A percentile compares a stretch with the other conserved stretches of the same genome.
These are phyloP conservation scores for Gentiana macrophylla DNA, from an alignment of 257 asterid species.

Conservation along the genomic window DNA sequence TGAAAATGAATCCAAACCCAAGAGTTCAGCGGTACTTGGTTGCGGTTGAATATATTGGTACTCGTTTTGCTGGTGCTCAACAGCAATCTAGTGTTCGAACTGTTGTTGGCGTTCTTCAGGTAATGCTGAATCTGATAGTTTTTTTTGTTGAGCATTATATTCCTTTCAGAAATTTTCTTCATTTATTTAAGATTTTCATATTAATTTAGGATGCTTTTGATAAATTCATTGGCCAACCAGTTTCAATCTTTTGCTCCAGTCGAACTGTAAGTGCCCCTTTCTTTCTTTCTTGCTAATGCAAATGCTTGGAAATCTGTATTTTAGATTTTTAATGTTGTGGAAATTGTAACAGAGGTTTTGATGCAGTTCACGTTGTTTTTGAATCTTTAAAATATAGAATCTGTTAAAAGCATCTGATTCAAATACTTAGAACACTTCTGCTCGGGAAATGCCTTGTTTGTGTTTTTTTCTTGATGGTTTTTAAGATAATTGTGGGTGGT, in stretches of 20 bases:
- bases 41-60: slow-evolving; percentile 84
- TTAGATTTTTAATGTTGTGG: too few species aligned
- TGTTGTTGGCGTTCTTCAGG: slow-evolving; percentile 80
- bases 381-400: too few species aligned
- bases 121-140: slow-evolving; percentile 4
- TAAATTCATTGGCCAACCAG: slow-evolving; percentile 79
- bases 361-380: not conserved
- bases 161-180: not conserved
- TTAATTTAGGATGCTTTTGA: slow-evolving; percentile 56
- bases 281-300: not conserved
- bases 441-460: too few species aligned
- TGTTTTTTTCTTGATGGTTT: too few species aligned
- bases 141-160: not conserved
- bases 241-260: slow-evolving; percentile 73
- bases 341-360: not conserved
- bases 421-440: too few species aligned
- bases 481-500: too few species aligned
- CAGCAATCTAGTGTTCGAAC: slow-evolving; percentile 62
- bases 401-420: too few species aligned
- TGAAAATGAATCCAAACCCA: slow-evolving; percentile 43
- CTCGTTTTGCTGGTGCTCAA: slow-evolving; percentile 85
- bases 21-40: slow-evolving; percentile 54
- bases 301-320: too few species aligned
- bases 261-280: slow-evolving; percentile 60
- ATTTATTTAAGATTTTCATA: not conserved